Evolutionary conservation across 495 filamentous ascomycete genomes (phyloP), one percentile per base, ranked within the genome.

Genomic region (Penicillium malachiteum): DNA sequence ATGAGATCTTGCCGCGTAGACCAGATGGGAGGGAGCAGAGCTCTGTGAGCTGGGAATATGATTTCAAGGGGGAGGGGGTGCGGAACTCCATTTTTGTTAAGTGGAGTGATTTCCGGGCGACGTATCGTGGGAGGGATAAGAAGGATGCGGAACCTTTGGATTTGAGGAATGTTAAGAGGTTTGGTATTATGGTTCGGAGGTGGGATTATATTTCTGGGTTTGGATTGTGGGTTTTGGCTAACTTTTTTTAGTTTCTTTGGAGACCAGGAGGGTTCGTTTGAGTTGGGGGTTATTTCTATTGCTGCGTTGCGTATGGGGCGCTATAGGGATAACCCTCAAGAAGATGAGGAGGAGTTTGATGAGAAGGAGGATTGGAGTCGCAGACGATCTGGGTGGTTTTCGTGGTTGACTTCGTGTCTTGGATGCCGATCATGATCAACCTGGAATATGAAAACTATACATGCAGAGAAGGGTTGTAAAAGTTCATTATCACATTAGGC

Each of bases 161-260:
- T 62, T 58, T 75, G 50, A 74, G 68, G 48, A 64, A 73, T 51
- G 73, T 93, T n/a, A 86, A 79, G 66, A 77, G 85, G 50, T 68
- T 94, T 10, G 82, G 84, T 37, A 72, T 93, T 26, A 90, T 92
- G 89, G 85, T 87, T 72, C 71, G 90, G 62, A 92, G 90, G 89
- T 90, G 70, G 48, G 77, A 70, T 55, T 43, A 31, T 18, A 11
- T 48, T 3, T 17, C 3, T 1, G 10, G 45, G 30, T 6, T 18
- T n/a, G n/a, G n/a, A n/a, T n/a, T n/a, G n/a, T n/a, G n/a, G n/a
- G n/a, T n/a, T n/a, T n/a, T 52, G 9, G 50, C 48, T 65, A 11
- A 70, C 38, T 11, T 12, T 31, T 10, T 9, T 16, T 59, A 90
- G 87, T 63, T 91, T 90, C 71, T 92, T 92, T 62, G 89, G 86